Evolutionary conservation across 805 yeast species (phyloP).

Genomic region (Wickerhamomyces queroliae): DNA sequence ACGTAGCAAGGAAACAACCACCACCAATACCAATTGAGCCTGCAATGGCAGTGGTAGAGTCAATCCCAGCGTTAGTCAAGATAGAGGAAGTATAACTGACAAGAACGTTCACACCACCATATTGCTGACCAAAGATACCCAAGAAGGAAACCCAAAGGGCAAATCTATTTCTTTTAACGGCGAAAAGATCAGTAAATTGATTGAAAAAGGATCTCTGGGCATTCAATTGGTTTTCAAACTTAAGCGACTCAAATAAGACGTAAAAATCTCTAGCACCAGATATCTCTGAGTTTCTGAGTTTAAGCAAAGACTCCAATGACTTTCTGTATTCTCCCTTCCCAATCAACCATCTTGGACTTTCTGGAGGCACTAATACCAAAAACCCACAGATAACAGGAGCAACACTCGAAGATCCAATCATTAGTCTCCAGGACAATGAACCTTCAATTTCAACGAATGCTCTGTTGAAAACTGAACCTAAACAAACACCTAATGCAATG

Average conservation of each 20-base stretch:
- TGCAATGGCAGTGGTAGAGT: slow-evolving; percentile 36
- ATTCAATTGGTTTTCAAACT: slow-evolving; percentile 39
- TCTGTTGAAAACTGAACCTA: slow-evolving; percentile 55
- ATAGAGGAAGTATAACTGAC: slow-evolving; percentile 47
- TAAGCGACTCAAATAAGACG: slow-evolving; percentile 47
- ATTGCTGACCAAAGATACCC: slow-evolving; percentile 48
- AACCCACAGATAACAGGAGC: slow-evolving; percentile 49
- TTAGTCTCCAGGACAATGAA: slow-evolving; percentile 56
- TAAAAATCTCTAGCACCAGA: slow-evolving; percentile 64
- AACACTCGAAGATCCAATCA: slow-evolving; percentile 59
- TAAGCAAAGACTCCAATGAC: slow-evolving; percentile 42
- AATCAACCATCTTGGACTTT: slow-evolving; percentile 68
- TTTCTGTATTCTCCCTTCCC: slow-evolving; percentile 41
- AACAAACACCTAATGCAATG: slow-evolving; percentile 70
- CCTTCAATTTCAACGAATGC: slow-evolving; percentile 45
- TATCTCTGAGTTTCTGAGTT: slow-evolving; percentile 39
- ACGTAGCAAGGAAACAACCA: slow-evolving; percentile 39
- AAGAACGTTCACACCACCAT: slow-evolving; percentile 48
- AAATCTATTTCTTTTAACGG: slow-evolving; percentile 41
- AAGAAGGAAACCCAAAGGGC: slow-evolving; percentile 45
- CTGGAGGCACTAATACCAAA: slow-evolving; percentile 56
- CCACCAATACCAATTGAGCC: slow-evolving; percentile 47
- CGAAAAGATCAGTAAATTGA: slow-evolving; percentile 36
- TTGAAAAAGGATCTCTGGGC: slow-evolving; percentile 29
- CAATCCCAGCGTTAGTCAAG: slow-evolving; percentile 37